Evolutionary conservation across 768 basidiomycete species (phyloP), one percentile per base, ranked within the genome.

Genomic region (Rhodotorula paludigena): DNA sequence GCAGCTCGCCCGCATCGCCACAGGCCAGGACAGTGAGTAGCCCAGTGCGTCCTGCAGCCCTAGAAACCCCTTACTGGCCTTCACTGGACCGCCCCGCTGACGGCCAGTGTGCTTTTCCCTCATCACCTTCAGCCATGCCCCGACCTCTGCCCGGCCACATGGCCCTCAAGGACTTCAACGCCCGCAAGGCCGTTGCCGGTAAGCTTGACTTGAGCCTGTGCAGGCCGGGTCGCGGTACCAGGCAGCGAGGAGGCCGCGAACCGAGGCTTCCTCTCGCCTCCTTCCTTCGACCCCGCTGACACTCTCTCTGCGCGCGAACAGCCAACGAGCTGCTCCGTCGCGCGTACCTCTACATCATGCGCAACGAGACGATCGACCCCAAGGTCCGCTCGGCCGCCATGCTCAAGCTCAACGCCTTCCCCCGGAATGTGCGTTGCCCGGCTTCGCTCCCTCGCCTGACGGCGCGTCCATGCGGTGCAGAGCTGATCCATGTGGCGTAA

Each of bases 311-410:
- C 41, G 18, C 18, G n/a, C n/a, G n/a, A 4, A 6, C 81, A 65
- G 83, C 83, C 52, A 86, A 87, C 77, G 94, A 98, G 78, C 82
- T 94, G 54, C 81, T 86, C 36, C 86, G 93, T 28, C 83, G 90
- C 52, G 93, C 94, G 0, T 93, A 94, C 78, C 85, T 97, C 57
- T 92, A 86, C 79, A 89, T 97, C 73, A 92, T 93, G 32, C 85
- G 94, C 66, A 97, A 98, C 80, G 86, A 89, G 77, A 85, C 87
- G 3, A 80, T 97, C n/a, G 87, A 92, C 23, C 82, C 90, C 5
- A 87, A 89, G 76, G 84, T 97, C 54, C 89, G 94, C 63, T 89
- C 92, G 78, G 89, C 92, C 73, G 94, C 94, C 23, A 92, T 96
- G 78, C 80, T 98, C 68, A 92, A 96, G 76, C 82, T 96, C 57